Evolutionary conservation across 306 rosid species (phyloP).

Genomic region (Glycine tomentella): DNA sequence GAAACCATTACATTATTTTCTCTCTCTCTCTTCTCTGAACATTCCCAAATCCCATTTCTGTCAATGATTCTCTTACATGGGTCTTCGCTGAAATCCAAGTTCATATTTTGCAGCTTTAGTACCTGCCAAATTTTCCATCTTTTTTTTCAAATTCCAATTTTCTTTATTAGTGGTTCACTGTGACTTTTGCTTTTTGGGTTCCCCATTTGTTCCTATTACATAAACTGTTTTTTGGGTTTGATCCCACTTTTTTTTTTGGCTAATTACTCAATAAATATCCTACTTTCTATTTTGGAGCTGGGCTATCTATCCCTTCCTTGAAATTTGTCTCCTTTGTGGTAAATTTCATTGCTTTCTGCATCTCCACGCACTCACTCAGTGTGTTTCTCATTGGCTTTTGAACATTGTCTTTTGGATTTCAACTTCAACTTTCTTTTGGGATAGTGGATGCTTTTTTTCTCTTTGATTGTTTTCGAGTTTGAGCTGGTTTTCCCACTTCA

Average conservation of each 20-base stretch:
- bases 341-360: constrained; percentile 38
- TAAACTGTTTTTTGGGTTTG: constrained; percentile 32
- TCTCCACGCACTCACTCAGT: constrained; percentile 18
- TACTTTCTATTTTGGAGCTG: constrained; percentile 27
- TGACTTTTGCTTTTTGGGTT: constrained; percentile 28
- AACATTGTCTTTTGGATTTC: constrained; percentile 21
- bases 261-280: neutral
- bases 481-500: constrained; percentile 41
- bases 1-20: constrained; percentile 33
- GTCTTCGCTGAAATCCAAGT: constrained; percentile 56
- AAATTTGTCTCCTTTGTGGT: constrained; percentile 37
- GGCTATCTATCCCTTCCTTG: constrained; percentile 31
- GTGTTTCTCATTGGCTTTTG: constrained; percentile 38
- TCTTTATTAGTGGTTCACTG: constrained; percentile 8
- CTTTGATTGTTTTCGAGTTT: constrained; percentile 44
- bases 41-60: constrained; percentile 41
- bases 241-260: constrained; percentile 19
- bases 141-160: constrained; percentile 29
- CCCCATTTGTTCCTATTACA: constrained; percentile 23
- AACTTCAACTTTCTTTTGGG: constrained; percentile 14
- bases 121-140: constrained; percentile 40
- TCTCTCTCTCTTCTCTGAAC: constrained; percentile 21
- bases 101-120: constrained; percentile 44
- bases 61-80: constrained; percentile 54
- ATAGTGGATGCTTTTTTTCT: constrained; percentile 5